A percentile compares a stretch with the other conserved stretches of the same genome.
These are phyloP conservation scores for Bacidia rubella DNA, from an alignment of 495 filamentous ascomycete genomes.

Conservation along the genomic window DNA sequence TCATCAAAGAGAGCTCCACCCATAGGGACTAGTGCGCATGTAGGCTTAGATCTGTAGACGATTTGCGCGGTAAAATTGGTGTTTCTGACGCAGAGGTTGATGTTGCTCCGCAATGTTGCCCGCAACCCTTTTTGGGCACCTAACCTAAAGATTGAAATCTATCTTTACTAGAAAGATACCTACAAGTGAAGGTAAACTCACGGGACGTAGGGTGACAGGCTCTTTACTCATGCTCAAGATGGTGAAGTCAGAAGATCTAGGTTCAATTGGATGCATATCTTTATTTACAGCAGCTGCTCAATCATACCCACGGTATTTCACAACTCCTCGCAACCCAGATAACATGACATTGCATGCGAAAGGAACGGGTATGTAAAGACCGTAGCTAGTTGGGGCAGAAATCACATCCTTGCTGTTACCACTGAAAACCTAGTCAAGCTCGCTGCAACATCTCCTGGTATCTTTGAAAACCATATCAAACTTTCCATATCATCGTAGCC, in stretches of 20 bases:
- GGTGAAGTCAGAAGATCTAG: background rate
- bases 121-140: too few species aligned
- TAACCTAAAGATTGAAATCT: background rate
- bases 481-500: constrained; percentile 3
- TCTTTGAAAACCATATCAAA: background rate
- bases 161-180: background rate
- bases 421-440: background rate
- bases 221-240: too few species aligned
- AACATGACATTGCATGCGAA: background rate
- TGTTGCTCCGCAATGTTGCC: background rate
- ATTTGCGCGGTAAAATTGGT: background rate
- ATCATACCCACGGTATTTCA: background rate
- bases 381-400: background rate
- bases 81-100: background rate
- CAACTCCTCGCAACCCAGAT: background rate
- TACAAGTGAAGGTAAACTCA: too few species aligned
- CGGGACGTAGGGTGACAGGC: too few species aligned
- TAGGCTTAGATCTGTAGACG: background rate
- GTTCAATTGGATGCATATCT: background rate
- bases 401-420: background rate
- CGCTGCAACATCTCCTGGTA: background rate
- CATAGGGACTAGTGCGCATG: background rate
- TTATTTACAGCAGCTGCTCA: background rate
- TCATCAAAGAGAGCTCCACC: constrained; percentile 3
- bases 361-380: background rate